Evolutionary conservation across 345 rosid species (phyloP).

Genomic region (Camelina hispida): DNA sequence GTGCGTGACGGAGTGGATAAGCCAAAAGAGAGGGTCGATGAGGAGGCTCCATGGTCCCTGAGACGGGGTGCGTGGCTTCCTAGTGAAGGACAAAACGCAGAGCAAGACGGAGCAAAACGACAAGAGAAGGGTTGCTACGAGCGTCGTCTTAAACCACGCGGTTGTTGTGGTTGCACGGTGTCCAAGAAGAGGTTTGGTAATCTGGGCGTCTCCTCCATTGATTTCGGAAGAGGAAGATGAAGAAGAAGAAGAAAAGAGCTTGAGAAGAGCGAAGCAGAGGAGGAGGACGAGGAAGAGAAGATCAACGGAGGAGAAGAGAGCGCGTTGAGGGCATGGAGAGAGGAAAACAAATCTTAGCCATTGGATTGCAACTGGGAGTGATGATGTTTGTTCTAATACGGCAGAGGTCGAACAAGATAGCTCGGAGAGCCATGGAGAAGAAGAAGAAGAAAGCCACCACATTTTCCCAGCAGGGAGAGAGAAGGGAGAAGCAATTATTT

Average conservation of each 20-base stretch:
- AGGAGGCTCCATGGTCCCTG: constrained; percentile 56
- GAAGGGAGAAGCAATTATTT: too few species aligned
- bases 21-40: constrained; percentile 62
- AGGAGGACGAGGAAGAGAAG: constrained; percentile 58
- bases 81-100: constrained; percentile 58
- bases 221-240: constrained; percentile 28
- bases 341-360: constrained; percentile 81
- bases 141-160: constrained; percentile 64
- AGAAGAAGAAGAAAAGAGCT: constrained; percentile 42
- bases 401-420: constrained; percentile 67
- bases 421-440: constrained; percentile 60
- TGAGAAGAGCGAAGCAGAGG: constrained; percentile 52
- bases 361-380: constrained; percentile 54
- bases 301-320: constrained; percentile 60
- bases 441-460: constrained; percentile 42
- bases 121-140: constrained; percentile 50
- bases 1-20: constrained; percentile 75
- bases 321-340: constrained; percentile 85
- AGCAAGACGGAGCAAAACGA: constrained; percentile 51
- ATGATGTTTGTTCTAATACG: constrained; percentile 42
- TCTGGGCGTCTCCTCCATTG: constrained; percentile 38
- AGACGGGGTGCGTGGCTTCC: constrained; percentile 11
- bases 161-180: constrained; percentile 34
- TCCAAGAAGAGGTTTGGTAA: constrained; percentile 64
- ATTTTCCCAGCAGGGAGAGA: constrained; percentile 1